Evolutionary conservation across 306 rosid genomes (phyloP), one percentile per base, ranked within the genome.

Genomic region (Fragaria ananassa): DNA sequence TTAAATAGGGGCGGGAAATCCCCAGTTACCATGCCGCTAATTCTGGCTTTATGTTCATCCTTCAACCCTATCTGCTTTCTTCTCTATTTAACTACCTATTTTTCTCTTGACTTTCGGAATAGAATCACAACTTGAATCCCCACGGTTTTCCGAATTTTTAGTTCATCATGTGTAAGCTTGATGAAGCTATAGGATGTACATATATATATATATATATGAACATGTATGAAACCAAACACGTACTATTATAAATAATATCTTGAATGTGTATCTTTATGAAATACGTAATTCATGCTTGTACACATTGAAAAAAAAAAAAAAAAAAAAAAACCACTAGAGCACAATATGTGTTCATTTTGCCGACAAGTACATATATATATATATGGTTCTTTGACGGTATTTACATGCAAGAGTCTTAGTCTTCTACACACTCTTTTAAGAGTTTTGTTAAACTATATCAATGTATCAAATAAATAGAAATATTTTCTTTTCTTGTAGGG

Each of bases 31-130:
- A 14, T 77, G 79, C 74, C 89, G 86, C 79, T 68, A 83, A 73
- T 90, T 63, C 80, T 42, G 96, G 92, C 89, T 88, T 90, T 85
- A 83, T 23, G 44, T 45, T n/a, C 42, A 15, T 4, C 15, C 6
- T 10, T 57, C 63, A 57, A 10, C 62, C 27, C 62, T 50, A 19
- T 0, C 2, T 56, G 10, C 64, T 10, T 58, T 58, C 29, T 25
- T 25, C 1, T 21, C 8, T 10, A 21, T 56, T 9, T 56, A 56
- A n/a, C 17, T 45, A 37, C 68, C 21, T 42, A 71, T 75, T 72
- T 57, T 44, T 60, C 66, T 79, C 67, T 54, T 57, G 15, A 29
- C 66, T 61, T 29, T 29, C 19, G n/a, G 5, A 58, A 25, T 58
- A 58, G 17, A 25, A 58, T 58, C 5, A 58, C 37, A 58, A 29